Percentiles rank a stretch among this genome's conserved stretches.
Conservation (phyloP, 306 rosid species). For the Cicer arietinum region DNA sequence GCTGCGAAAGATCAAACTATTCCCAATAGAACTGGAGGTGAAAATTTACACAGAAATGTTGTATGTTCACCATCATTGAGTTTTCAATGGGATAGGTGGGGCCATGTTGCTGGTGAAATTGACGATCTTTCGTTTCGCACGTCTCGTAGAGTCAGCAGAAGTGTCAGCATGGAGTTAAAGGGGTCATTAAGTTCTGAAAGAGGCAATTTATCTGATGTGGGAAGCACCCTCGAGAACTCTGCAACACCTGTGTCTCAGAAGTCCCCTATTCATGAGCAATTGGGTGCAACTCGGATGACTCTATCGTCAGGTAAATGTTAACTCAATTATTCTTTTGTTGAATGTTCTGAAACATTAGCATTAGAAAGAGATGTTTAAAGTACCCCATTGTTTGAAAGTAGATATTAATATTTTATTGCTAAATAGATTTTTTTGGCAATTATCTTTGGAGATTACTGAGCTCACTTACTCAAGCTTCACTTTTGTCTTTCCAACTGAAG, state of each 20-base stretch:
- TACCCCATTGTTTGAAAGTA: conserved; percentile 17
- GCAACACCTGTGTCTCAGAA: conserved; percentile 60
- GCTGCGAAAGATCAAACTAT: conserved; percentile 55
- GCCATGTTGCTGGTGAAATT: conserved; percentile 59
- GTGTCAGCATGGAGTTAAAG: conserved; percentile 69
- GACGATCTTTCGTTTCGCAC: conserved; percentile 54
- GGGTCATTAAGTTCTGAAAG: conserved; percentile 67
- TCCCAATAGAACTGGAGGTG: conserved; percentile 49
- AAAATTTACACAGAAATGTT: conserved; percentile 50
- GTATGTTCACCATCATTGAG: conserved; percentile 62
- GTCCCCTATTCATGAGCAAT: conserved; percentile 57
- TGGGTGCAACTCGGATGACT: conserved; percentile 52
- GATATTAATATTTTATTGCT: conserved; percentile 7
- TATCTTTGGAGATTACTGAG: neutral
- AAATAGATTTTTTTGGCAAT: conserved; percentile 21
- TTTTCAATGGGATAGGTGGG: conserved; percentile 60
- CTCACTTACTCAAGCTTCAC: conserved; percentile 28
- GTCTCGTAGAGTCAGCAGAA: conserved; percentile 55
- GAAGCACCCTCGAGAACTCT: conserved; percentile 61
- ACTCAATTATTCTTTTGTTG: conserved; percentile 1
- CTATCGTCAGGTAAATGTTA: conserved; percentile 61
- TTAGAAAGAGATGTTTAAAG: neutral
- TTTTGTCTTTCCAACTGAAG: conserved; percentile 2
- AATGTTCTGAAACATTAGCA: conserved; percentile 26
- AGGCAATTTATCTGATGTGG: conserved; percentile 61